A percentile compares a stretch with the other conserved stretches of the same genome.
Conservation (phyloP, 805 yeast species). For the Diddensiella santjacobensis region DNA sequence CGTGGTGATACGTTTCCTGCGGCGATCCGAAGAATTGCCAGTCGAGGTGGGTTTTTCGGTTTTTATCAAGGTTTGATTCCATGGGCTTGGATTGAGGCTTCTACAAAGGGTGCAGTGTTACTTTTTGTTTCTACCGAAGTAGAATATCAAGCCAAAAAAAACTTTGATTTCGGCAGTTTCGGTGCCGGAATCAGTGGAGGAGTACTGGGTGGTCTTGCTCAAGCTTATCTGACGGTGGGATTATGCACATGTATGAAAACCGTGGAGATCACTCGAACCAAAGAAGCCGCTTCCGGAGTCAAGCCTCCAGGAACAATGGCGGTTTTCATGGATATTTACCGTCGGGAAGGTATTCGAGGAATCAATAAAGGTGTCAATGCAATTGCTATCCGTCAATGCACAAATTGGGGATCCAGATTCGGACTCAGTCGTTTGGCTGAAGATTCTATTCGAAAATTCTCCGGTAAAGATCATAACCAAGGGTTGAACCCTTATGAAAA, state of each 20-base stretch:
- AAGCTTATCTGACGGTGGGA: slow-evolving; percentile 93
- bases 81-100: slow-evolving; percentile 99
- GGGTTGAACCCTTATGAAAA: slow-evolving; percentile 74
- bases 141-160: slow-evolving; percentile 64
- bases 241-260: slow-evolving; percentile 99
- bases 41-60: slow-evolving; percentile 88
- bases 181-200: slow-evolving; percentile 94
- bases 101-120: slow-evolving; percentile 97
- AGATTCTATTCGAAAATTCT: slow-evolving; percentile 63
- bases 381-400: slow-evolving; percentile 97
- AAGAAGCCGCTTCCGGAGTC: slow-evolving; percentile 66
- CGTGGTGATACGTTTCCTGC: slow-evolving; percentile 63
- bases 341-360: slow-evolving; percentile 86
- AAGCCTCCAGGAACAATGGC: slow-evolving; percentile 72
- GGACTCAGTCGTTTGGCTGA: slow-evolving; percentile 92
- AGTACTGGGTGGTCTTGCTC: slow-evolving; percentile 92
- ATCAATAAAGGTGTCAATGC: slow-evolving; percentile 98
- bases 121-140: slow-evolving; percentile 90
- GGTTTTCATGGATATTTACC: slow-evolving; percentile 81
- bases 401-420: slow-evolving; percentile 98
- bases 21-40: slow-evolving; percentile 75
- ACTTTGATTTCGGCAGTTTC: slow-evolving; percentile 61
- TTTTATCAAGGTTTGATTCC: slow-evolving; percentile 97
- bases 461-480: slow-evolving; percentile 56
- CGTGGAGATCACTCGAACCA: slow-evolving; percentile 90